A percentile compares a stretch with the other conserved stretches of the same genome.
Evolutionary conservation across 352 stramenopile species (phyloP).

Genomic region (Pythium monospermum): DNA sequence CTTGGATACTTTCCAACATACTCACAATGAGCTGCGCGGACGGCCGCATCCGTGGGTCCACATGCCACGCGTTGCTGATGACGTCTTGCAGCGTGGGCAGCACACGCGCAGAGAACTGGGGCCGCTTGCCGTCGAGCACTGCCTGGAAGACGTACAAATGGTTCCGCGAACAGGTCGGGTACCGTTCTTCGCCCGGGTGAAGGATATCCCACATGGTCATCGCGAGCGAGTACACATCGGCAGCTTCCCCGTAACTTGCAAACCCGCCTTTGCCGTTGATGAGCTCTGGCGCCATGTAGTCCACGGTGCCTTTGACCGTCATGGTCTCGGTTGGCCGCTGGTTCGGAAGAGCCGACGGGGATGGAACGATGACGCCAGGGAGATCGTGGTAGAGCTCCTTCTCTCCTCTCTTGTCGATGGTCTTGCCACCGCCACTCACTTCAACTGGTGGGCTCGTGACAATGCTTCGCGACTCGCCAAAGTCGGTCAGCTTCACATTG

Average conservation of each 20-base stretch:
- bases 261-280: conserved; percentile 58
- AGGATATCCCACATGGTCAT: conserved; percentile 82
- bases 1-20: conserved; percentile 22
- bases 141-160: conserved; percentile 43
- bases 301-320: conserved; percentile 65
- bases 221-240: conserved; percentile 68
- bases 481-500: conserved; percentile 51
- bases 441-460: background rate
- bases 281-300: conserved; percentile 81
- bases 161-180: conserved; percentile 32
- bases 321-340: conserved; percentile 20
- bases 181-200: conserved; percentile 45
- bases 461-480: conserved; percentile 39
- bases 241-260: conserved; percentile 52
- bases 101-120: conserved; percentile 11
- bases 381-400: conserved; percentile 7
- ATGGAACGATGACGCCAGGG: conserved; percentile 7
- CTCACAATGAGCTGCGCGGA: conserved; percentile 21
- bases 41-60: conserved; percentile 16
- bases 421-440: background rate
- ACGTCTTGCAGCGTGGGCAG: conserved; percentile 18
- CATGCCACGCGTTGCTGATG: conserved; percentile 24
- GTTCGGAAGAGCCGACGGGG: background rate
- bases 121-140: conserved; percentile 38
- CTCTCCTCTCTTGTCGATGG: background rate